Conservation (phyloP, 2,329 filamentous ascomycete genomes). For the Pseudopyrenochaeta lycopersici region DNA sequence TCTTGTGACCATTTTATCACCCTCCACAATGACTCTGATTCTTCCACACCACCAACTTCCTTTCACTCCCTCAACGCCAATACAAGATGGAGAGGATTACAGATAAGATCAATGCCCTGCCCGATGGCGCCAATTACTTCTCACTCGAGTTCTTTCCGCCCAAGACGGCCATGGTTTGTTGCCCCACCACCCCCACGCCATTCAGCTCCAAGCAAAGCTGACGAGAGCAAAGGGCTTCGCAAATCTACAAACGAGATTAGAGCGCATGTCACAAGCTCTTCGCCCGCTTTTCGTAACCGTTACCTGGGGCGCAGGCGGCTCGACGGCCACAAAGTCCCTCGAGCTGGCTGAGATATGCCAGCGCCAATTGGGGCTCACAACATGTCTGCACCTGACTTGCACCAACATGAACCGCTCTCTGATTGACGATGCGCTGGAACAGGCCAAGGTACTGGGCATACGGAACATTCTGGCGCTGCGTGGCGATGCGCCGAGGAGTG, state of each 20-base stretch:
- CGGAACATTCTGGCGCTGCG: slow-evolving; percentile 92
- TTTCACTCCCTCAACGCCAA: not conserved
- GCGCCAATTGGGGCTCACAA: slow-evolving; percentile 88
- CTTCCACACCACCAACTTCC: slow-evolving; percentile 15
- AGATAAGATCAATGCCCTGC: slow-evolving; percentile 91
- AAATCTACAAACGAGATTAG: slow-evolving; percentile 90
- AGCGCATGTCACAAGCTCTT: slow-evolving; percentile 92
- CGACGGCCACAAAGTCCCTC: slow-evolving; percentile 87
- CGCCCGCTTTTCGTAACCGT: slow-evolving; percentile 95
- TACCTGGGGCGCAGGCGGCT: slow-evolving; percentile 96
- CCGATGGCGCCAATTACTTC: slow-evolving; percentile 83
- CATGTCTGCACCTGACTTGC: slow-evolving; percentile 94
- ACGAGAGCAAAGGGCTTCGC: slow-evolving; percentile 72
- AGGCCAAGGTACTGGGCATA: slow-evolving; percentile 89
- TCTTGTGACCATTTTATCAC: slow-evolving; percentile 32
- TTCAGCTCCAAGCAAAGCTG: slow-evolving; percentile 8
- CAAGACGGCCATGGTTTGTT: slow-evolving; percentile 83
- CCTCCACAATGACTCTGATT: slow-evolving; percentile 40
- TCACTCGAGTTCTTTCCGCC: slow-evolving; percentile 99
- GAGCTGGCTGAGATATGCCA: slow-evolving; percentile 96
- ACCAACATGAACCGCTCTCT: slow-evolving; percentile 93
- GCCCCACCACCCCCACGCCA: slow-evolving; percentile 25
- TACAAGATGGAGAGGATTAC: slow-evolving; percentile 73
- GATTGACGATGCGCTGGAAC: slow-evolving; percentile 88
- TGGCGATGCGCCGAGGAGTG: slow-evolving; percentile 87